These are phyloP conservation scores for Boletus smithii DNA, from an alignment of 1,284 basidiomycete species.

Conservation along the genomic window DNA sequence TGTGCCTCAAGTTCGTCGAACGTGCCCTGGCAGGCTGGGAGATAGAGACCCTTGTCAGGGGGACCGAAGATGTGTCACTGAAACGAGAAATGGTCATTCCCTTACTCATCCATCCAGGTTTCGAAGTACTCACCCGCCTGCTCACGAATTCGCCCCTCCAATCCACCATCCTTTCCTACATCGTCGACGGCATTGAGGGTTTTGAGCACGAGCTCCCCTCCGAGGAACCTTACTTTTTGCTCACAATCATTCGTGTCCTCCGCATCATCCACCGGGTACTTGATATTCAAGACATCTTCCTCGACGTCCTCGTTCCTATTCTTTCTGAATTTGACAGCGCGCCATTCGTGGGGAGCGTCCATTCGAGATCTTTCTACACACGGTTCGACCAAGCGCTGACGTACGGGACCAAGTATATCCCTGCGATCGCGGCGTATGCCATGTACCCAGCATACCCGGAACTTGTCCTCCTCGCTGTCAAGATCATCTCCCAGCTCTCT, in stretches of 20 bases:
- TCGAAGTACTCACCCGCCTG: constrained; percentile 79
- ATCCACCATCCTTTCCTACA: constrained; percentile 68
- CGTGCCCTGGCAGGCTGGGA: constrained; percentile 80
- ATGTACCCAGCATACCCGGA: constrained; percentile 70
- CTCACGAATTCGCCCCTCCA: constrained; percentile 74
- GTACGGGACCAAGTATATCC: constrained; percentile 73
- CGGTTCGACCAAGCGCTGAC: constrained; percentile 81
- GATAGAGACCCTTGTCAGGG: constrained; percentile 59
- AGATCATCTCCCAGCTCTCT: constrained; percentile 74
- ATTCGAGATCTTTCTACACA: constrained; percentile 67
- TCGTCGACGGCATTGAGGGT: constrained; percentile 73
- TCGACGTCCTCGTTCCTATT: constrained; percentile 83
- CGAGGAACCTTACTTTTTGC: constrained; percentile 68
- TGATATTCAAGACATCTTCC: constrained; percentile 85
- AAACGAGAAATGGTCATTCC: constrained; percentile 53
- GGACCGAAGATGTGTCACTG: constrained; percentile 47
- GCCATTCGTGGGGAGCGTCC: constrained; percentile 49
- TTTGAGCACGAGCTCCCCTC: constrained; percentile 69
- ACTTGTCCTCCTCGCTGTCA: constrained; percentile 76
- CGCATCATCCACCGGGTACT: constrained; percentile 82
- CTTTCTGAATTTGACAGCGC: constrained; percentile 64
- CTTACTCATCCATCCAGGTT: constrained; percentile 80
- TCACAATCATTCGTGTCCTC: constrained; percentile 77
- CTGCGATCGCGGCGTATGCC: constrained; percentile 82
- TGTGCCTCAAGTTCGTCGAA: constrained; percentile 84